Evolutionary conservation across 805 yeast species (phyloP), one percentile per base, ranked within the genome.

Genomic region (Pichia exigua): DNA sequence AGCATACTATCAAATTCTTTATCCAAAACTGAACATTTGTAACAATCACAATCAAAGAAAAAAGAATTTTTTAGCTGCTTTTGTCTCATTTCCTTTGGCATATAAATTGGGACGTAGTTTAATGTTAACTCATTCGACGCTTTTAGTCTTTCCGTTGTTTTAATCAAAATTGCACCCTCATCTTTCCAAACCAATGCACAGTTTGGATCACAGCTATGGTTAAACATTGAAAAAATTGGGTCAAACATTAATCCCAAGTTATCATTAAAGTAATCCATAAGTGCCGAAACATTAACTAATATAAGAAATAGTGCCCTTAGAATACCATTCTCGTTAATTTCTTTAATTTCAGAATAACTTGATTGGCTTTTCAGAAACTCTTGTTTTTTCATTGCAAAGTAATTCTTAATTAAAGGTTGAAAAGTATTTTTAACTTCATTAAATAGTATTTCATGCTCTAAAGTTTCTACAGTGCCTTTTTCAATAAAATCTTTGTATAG

Each of bases 121-220:
- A 70, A 61, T 26, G 62, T 59, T 2, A 72, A 42, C 45, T 71
- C 70, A 18, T 62, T 61, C 12, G 59, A 61, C 2, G 52, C 42
- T 2, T 44, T 44, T 13, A 72, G 53, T 3, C 53, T 46, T 11
- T 52, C 47, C 6, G 61, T 50, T 12, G 66, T 59, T 10, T 54
- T 52, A n/a, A 70, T 21, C 1, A 46, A 30, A 9, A 61, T 54
- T 28, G 49, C 51, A 11, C 56, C 50, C 8, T 58, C 26, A 40
- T 45, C 56, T 26, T 59, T 50, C 60, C 60, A 65, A 20, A 60
- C 50, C 9, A 63, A 45, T 10, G 61, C 47, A 30, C 65, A 56
- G 50, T 72, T 72, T 6, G 76, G 75, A 6, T 59, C 55, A 55
- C 77, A 73, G 8, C 73, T 68, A 58, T 73, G 77, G 47, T 73